Conservation (phyloP, 257 asterid species). For the Voacanga thouarsii region DNA sequence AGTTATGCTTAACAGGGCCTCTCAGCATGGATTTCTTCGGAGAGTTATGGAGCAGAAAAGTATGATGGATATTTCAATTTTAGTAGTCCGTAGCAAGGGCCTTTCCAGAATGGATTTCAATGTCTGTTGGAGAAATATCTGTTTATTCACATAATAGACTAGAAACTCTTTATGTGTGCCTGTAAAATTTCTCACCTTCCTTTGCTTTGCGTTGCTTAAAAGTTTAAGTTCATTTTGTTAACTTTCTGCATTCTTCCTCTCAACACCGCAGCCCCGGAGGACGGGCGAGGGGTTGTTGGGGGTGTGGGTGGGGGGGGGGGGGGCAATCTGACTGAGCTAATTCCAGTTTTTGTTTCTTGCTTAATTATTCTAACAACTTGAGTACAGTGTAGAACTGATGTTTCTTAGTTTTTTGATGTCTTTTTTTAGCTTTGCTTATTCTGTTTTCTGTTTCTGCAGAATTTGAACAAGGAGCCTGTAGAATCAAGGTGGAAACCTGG, state of each 20-base stretch:
- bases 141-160: not conserved
- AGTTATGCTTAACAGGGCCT: not conserved
- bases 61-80: not conserved
- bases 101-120: not conserved
- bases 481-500: constrained; percentile 70
- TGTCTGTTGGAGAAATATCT: not conserved
- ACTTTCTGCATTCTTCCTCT: not conserved
- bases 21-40: not conserved
- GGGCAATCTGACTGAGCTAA: not conserved
- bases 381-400: not conserved
- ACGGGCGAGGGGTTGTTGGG: no score
- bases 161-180: not conserved
- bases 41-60: not conserved
- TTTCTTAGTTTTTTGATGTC: not conserved
- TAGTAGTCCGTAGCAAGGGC: not conserved
- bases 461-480: constrained; percentile 53
- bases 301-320: no score
- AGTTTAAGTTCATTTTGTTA: not conserved
- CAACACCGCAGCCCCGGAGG: not conserved
- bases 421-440: constrained; percentile 5
- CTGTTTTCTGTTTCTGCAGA: constrained; percentile 41
- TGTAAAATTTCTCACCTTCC: no score
- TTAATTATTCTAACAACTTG: not conserved
- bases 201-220: not conserved
- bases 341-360: not conserved